Percentiles rank a stretch among this genome's conserved stretches.
These are phyloP conservation scores for Microascus cirrosus DNA, from an alignment of 2,329 filamentous ascomycete genomes.

Conservation along the genomic window DNA sequence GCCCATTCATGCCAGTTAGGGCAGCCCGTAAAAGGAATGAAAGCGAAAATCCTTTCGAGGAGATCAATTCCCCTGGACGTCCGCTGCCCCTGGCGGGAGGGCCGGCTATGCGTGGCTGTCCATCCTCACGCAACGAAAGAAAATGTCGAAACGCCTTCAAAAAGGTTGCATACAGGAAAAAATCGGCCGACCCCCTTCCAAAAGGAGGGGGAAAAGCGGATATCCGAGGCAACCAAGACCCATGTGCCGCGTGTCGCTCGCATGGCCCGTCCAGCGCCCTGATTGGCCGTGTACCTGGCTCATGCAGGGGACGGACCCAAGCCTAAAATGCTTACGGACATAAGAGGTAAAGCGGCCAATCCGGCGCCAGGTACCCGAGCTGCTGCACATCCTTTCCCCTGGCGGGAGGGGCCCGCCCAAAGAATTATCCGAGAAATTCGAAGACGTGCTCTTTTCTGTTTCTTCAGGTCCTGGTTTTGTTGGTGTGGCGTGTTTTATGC, in stretches of 20 bases:
- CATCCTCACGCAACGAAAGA: too few species aligned
- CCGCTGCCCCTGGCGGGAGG: too few species aligned
- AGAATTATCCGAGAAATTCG: not conserved
- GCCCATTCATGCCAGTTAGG: not conserved
- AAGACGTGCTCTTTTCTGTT: not conserved
- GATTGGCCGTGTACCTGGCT: constrained; percentile 3
- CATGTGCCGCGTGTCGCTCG: not conserved
- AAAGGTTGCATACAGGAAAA: not conserved
- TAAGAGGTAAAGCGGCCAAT: constrained; percentile 1
- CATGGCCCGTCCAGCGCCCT: not conserved
- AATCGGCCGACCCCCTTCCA: not conserved
- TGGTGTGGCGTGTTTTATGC: not conserved
- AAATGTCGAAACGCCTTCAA: not conserved
- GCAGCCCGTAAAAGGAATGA: too few species aligned
- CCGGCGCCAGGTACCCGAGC: not conserved
- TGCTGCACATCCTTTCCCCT: not conserved
- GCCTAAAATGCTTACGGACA: not conserved
- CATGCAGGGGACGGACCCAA: not conserved
- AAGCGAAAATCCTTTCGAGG: too few species aligned
- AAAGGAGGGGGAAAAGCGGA: not conserved
- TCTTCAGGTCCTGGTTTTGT: not conserved
- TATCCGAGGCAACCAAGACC: not conserved
- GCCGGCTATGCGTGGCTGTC: too few species aligned
- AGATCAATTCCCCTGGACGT: too few species aligned
- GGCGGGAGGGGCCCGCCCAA: too few species aligned